phyloP scores from a whole-genome alignment of 805 yeast species.

The Candida sonorensis region DNA sequence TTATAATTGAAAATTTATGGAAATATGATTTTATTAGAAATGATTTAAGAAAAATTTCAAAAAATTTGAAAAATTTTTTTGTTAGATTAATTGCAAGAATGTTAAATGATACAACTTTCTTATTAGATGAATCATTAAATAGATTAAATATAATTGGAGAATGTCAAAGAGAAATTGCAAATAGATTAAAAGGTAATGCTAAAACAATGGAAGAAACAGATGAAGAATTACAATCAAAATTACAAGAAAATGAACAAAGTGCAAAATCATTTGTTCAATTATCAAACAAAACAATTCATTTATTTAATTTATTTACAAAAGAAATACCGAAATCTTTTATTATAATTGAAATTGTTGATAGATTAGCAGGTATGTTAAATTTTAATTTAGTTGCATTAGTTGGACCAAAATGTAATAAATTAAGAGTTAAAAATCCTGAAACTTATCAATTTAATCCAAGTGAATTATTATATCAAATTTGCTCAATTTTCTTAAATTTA shows the following conservation, averaged over 20 bases:
- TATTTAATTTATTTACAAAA: conserved; percentile 74
- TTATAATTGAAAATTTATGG: conserved; percentile 80
- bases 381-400: conserved; percentile 88
- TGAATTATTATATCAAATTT: conserved; percentile 56
- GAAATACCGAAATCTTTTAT: conserved; percentile 85
- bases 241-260: conserved; percentile 60
- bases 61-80: conserved; percentile 63
- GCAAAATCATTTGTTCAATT: conserved; percentile 80
- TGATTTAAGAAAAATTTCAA: conserved; percentile 65
- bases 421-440: conserved; percentile 80
- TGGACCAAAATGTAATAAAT: conserved; percentile 88
- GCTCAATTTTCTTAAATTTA: conserved; percentile 71
- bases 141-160: conserved; percentile 73
- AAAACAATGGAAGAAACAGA: conserved; percentile 42
- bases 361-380: conserved; percentile 93
- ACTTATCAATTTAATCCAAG: conserved; percentile 80
- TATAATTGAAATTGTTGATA: conserved; percentile 83
- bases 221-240: conserved; percentile 52
- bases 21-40: conserved; percentile 57
- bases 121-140: conserved; percentile 84
- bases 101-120: conserved; percentile 88
- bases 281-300: conserved; percentile 71
- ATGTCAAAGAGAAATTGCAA: conserved; percentile 57
- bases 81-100: conserved; percentile 89
- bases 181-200: conserved; percentile 33